These are phyloP conservation scores for Cercospora citrullina DNA, from an alignment of 2,329 filamentous ascomycete genomes.

Conservation along the genomic window DNA sequence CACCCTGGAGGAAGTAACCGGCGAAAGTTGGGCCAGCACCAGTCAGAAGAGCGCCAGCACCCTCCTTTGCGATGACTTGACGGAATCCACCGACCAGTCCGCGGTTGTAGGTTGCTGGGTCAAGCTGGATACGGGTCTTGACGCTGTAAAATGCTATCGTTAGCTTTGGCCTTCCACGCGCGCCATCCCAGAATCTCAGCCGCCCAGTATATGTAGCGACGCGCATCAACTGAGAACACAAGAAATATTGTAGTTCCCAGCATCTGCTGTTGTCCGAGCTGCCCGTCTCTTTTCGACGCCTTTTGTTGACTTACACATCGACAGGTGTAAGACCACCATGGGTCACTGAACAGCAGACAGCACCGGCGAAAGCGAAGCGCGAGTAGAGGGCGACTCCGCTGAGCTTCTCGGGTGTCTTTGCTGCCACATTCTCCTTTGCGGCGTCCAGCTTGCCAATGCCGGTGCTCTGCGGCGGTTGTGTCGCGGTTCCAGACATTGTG, in stretches of 20 bases:
- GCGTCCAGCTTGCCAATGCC: constrained; percentile 56
- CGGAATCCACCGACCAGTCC: constrained; percentile 84
- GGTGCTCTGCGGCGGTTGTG: constrained; percentile 50
- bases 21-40: constrained; percentile 82
- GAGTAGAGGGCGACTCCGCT: constrained; percentile 77
- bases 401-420: constrained; percentile 54
- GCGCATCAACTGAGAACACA: not conserved
- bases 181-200: not conserved
- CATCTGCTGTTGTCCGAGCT: not conserved
- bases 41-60: constrained; percentile 81
- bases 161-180: constrained; percentile 17
- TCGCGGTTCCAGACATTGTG: constrained; percentile 39
- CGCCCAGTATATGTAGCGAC: not conserved
- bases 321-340: constrained; percentile 96
- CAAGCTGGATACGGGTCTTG: constrained; percentile 94
- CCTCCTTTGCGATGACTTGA: constrained; percentile 81
- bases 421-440: constrained; percentile 49
- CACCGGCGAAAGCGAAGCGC: constrained; percentile 94
- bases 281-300: not conserved
- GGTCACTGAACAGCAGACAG: constrained; percentile 96
- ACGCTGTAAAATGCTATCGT: constrained; percentile 58
- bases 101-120: constrained; percentile 83
- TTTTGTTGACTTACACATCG: constrained; percentile 81
- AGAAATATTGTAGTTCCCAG: not conserved
- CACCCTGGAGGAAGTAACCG: constrained; percentile 92